A percentile compares a stretch with the other conserved stretches of the same genome.
Conservation (phyloP, 345 rosid genomes). For the Hibiscus trionum region DNA sequence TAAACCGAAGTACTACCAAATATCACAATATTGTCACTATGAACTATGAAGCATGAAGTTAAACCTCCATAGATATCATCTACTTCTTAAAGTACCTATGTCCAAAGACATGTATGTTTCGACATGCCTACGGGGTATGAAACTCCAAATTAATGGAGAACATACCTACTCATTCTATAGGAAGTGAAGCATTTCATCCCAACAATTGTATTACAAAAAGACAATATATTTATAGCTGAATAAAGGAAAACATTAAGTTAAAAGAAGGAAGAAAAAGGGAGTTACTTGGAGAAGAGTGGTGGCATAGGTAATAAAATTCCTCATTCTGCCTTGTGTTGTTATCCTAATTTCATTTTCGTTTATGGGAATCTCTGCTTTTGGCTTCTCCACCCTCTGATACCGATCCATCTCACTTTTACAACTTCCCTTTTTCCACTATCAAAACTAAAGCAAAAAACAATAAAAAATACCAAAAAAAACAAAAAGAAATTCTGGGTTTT, state of each 20-base stretch:
- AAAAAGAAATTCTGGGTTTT: neutral
- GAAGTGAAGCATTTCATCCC: neutral
- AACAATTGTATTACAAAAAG: neutral
- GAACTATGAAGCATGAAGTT: neutral
- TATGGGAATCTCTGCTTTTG: conserved; percentile 53
- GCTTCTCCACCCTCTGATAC: conserved; percentile 72
- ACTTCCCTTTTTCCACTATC: neutral
- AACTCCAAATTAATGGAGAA: neutral
- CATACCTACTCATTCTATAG: neutral
- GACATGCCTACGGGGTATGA: neutral
- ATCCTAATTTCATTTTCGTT: conserved; percentile 50
- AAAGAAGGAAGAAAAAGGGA: neutral
- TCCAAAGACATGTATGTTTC: neutral
- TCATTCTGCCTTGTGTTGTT: conserved; percentile 53
- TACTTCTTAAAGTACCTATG: neutral
- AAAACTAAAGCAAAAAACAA: neutral
- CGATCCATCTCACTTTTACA: conserved; percentile 43
- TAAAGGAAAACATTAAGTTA: neutral
- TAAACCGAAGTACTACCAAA: neutral
- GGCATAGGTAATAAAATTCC: conserved; percentile 65
- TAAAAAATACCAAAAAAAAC: neutral
- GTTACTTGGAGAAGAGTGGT: conserved; percentile 62
- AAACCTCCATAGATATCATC: neutral
- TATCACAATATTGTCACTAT: neutral
- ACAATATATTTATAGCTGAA: neutral